These are phyloP conservation scores for Neonectria ditissima DNA, from an alignment of 2,329 filamentous ascomycete genomes.

Conservation along the genomic window DNA sequence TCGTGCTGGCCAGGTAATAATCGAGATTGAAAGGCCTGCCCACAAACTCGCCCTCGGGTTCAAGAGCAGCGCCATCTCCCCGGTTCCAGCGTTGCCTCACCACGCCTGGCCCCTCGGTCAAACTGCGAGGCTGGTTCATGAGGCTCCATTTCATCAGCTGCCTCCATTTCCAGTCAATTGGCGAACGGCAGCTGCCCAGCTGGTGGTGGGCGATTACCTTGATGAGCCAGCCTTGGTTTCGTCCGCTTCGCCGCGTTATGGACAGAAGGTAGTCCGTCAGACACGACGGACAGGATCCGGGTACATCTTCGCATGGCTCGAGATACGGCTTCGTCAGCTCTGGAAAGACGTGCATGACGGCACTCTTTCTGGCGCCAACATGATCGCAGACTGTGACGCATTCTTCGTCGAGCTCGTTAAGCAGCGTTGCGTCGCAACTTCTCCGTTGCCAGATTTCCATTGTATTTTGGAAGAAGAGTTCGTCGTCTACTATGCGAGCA, in stretches of 20 bases:
- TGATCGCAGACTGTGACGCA: neutral
- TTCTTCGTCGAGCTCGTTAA: accelerated
- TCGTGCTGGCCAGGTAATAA: neutral
- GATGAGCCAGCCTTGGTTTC: slow-evolving; percentile 13
- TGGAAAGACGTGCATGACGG: neutral
- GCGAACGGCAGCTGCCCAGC: slow-evolving; percentile 18
- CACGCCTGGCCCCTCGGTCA: neutral
- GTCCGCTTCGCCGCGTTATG: neutral
- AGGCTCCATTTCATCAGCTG: accelerated
- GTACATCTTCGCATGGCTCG: neutral
- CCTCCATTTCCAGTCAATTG: slow-evolving; percentile 28
- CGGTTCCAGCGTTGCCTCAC: slow-evolving; percentile 16
- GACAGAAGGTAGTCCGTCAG: slow-evolving; percentile 25
- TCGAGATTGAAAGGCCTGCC: neutral
- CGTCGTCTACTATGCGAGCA: slow-evolving; percentile 12
- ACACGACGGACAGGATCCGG: slow-evolving; percentile 19
- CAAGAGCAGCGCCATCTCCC: neutral
- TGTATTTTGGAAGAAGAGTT: slow-evolving; percentile 1
- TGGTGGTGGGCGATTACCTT: neutral
- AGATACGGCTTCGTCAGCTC: neutral
- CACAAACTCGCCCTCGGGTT: neutral
- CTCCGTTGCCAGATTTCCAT: neutral
- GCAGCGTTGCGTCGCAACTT: neutral
- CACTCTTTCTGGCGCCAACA: neutral
- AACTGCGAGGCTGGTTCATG: slow-evolving; percentile 13